A percentile compares a stretch with the other conserved stretches of the same genome.
These are phyloP conservation scores for Pichia manshurica DNA, from an alignment of 805 yeast genomes.

Conservation along the genomic window DNA sequence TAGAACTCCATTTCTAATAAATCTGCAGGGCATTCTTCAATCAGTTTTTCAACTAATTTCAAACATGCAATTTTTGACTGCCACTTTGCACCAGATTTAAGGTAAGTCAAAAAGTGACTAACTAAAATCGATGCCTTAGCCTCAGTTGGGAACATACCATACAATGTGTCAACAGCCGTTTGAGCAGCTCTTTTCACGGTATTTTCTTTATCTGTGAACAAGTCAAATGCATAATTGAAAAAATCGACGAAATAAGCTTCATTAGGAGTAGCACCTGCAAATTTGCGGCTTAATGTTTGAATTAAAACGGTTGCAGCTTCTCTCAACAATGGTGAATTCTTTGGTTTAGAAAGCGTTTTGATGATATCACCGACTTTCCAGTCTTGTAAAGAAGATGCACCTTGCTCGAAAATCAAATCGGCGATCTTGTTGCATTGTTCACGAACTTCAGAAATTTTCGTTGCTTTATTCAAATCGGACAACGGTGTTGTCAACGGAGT, in stretches of 20 bases:
- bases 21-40: slow-evolving; percentile 79
- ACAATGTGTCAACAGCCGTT: slow-evolving; percentile 63
- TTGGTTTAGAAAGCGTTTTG: slow-evolving; percentile 63
- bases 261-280: slow-evolving; percentile 62
- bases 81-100: slow-evolving; percentile 87
- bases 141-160: slow-evolving; percentile 67
- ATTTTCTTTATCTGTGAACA: slow-evolving; percentile 80
- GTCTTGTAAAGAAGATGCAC: slow-evolving; percentile 44
- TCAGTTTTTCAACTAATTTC: slow-evolving; percentile 62
- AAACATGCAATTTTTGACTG: slow-evolving; percentile 81
- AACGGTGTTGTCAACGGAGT: slow-evolving; percentile 64
- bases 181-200: slow-evolving; percentile 84
- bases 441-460: slow-evolving; percentile 50
- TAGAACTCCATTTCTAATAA: slow-evolving; percentile 76
- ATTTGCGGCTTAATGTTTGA: slow-evolving; percentile 48
- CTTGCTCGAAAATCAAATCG: slow-evolving; percentile 40
- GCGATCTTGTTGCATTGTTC: slow-evolving; percentile 50
- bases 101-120: slow-evolving; percentile 53
- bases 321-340: slow-evolving; percentile 66
- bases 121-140: slow-evolving; percentile 70
- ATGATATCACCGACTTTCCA: slow-evolving; percentile 65
- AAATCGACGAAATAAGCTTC: slow-evolving; percentile 70
- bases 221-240: slow-evolving; percentile 60
- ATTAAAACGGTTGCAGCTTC: slow-evolving; percentile 68
- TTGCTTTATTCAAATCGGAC: slow-evolving; percentile 43